Percentiles rank a stretch among this genome's conserved stretches.
These are phyloP conservation scores for Cyberlindnera sargentensis DNA, from an alignment of 805 yeast species.

Conservation along the genomic window DNA sequence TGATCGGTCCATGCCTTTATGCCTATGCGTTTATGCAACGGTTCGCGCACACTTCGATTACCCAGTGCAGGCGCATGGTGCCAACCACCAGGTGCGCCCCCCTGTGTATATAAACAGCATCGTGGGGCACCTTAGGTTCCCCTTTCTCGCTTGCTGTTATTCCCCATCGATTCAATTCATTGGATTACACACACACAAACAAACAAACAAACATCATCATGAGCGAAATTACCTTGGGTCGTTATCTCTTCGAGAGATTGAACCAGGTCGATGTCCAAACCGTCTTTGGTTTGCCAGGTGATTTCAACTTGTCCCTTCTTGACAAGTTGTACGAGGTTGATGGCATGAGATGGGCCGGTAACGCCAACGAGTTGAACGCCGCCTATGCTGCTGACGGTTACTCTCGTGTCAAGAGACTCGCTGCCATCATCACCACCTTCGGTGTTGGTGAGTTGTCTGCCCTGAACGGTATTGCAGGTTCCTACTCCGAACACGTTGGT, in stretches of 20 bases:
- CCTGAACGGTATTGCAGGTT: conserved; percentile 75
- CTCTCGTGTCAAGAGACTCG: conserved; percentile 41
- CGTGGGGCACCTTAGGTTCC: background rate
- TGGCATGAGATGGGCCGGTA: conserved; percentile 64
- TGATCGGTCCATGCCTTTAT: background rate
- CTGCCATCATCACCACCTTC: conserved; percentile 46
- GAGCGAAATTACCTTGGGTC: conserved; percentile 56
- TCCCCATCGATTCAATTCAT: background rate
- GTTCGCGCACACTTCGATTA: background rate
- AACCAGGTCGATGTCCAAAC: conserved; percentile 61
- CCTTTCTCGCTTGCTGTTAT: background rate
- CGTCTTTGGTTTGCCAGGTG: conserved; percentile 73
- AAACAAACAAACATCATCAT: conserved; percentile 7
- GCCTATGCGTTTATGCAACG: conserved; percentile 12
- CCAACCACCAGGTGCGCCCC: no score
- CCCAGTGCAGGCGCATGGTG: no score
- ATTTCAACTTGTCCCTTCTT: conserved; percentile 56
- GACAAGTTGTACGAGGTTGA: conserved; percentile 54
- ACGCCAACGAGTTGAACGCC: conserved; percentile 84
- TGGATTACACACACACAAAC: conserved; percentile 2
- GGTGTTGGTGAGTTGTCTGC: conserved; percentile 92
- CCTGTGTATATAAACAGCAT: no score
- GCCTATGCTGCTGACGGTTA: conserved; percentile 92
- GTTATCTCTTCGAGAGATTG: conserved; percentile 71
- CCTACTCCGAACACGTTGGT: conserved; percentile 78